Evolutionary conservation across 495 filamentous ascomycete species (phyloP).

Genomic region (Elasticomyces elasticus): DNA sequence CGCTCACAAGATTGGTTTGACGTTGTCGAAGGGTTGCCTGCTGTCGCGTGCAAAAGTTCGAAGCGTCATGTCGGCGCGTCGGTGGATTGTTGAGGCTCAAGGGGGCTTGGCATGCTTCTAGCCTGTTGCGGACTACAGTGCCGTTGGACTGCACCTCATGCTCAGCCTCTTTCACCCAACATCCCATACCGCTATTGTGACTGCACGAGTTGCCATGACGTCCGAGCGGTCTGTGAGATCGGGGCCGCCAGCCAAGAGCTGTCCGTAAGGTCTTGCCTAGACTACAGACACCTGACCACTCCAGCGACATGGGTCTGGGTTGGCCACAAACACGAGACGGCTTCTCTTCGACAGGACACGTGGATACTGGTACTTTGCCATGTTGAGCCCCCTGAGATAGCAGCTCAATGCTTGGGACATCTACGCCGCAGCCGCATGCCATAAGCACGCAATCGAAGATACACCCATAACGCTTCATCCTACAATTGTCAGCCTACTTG

Average conservation of each 20-base stretch:
- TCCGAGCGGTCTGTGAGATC: neutral
- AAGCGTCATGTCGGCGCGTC: too few species aligned
- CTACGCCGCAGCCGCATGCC: too few species aligned
- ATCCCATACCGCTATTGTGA: neutral
- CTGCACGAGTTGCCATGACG: neutral
- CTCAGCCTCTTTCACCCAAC: conserved; percentile 4
- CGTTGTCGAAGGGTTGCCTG: too few species aligned
- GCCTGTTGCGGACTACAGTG: neutral
- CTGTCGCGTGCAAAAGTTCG: too few species aligned
- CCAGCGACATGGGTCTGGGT: too few species aligned
- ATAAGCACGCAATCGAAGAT: neutral
- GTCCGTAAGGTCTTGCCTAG: too few species aligned
- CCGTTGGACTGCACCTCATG: neutral
- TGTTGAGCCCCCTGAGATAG: neutral
- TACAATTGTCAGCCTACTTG: neutral
- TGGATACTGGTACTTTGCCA: neutral
- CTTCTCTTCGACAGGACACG: neutral
- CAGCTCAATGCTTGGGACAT: too few species aligned
- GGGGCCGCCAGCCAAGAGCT: neutral
- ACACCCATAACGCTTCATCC: neutral
- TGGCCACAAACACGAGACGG: too few species aligned
- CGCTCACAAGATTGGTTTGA: too few species aligned
- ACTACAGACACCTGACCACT: too few species aligned
- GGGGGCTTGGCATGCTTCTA: too few species aligned
- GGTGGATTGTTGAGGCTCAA: neutral